Base-by-base conservation (phyloP, 2,329 filamentous ascomycete genomes). In the Cryoendolithus antarcticus region DNA sequence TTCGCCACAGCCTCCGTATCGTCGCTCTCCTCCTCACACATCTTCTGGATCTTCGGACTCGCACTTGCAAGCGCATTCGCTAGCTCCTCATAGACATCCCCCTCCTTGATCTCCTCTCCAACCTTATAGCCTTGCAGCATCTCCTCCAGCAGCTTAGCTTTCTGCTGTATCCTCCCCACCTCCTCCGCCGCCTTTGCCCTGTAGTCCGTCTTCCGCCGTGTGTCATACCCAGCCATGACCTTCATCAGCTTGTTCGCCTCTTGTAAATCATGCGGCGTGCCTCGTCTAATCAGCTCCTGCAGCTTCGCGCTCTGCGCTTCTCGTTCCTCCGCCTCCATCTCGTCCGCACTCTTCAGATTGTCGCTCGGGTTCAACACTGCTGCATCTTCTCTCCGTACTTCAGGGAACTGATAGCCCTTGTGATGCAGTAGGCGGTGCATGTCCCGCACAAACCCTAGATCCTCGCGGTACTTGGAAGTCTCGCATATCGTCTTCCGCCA, bases 181-280 rank as follows among this genome's bases (percentile, higher is more conserved):
- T 98, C 91, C 58, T 95, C 88, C 7, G 91, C 91, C 1, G 91
- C 91, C 64, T 98, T 98, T 47, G 91, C 91, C 48, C 91, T 80
- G 63, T 95, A 98, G 64, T 98, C 89, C 1, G 91, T 95, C 66
- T 96, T 96, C 60, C 86, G 82, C 51, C 88, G 73, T 42, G 85
- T 95, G 61, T 98, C 91, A 62, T 84, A 98, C 46, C 91, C 91
- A 38, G 91, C 91, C 91, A 98, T 96, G 49, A 98, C 75, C 65
- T 98, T 98, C 91, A 98, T 98, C 38, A 98, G 71, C 51, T 86
- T 80, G 58, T 96, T 98, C 39, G 91, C 91, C 67, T 98, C 91
- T 60, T 95, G 89, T 43, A 98, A 66, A 60, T 98, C 91, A 47
- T 93, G 82, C 19, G 91, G 91, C 4, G 84, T 80, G 40, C 91